These are phyloP conservation scores for Entelexis paramagnoliae DNA, from an alignment of 1,139 yeast genomes.

Conservation along the genomic window DNA sequence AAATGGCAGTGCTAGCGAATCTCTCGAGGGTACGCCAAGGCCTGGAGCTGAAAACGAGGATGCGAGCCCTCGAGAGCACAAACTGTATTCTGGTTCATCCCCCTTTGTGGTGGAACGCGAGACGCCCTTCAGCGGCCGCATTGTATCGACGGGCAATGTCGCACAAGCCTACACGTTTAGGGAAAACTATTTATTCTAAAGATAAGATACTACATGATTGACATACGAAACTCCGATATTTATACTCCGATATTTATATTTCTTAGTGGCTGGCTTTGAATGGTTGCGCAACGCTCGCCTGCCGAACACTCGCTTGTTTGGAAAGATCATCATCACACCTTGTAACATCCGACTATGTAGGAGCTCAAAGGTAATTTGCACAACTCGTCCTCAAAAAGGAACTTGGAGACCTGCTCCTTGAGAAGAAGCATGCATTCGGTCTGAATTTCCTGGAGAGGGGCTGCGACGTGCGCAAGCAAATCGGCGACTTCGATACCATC, in stretches of 20 bases:
- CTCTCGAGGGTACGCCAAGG: background rate
- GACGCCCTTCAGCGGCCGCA: conserved; percentile 4
- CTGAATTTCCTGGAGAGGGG: background rate
- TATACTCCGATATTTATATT: too few species aligned
- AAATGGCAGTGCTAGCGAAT: background rate
- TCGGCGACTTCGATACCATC: background rate
- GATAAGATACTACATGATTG: background rate
- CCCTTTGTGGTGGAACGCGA: background rate
- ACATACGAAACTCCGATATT: background rate
- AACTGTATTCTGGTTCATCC: background rate
- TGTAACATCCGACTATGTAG: conserved; percentile 2
- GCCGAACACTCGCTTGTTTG: too few species aligned
- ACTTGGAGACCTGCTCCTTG: background rate
- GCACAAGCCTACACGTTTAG: conserved; percentile 7
- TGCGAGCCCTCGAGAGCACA: background rate
- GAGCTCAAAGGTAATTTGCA: background rate
- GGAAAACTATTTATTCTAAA: conserved; percentile 3
- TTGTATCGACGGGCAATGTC: background rate
- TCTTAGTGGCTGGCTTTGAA: too few species aligned
- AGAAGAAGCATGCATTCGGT: background rate
- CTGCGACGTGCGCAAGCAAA: background rate
- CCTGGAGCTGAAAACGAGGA: background rate
- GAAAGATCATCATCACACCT: background rate
- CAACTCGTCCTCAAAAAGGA: conserved; percentile 1
- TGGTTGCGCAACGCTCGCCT: too few species aligned